phyloP scores from a whole-genome alignment of 2,329 filamentous ascomycete species.

The Hirsutella thompsonii region DNA sequence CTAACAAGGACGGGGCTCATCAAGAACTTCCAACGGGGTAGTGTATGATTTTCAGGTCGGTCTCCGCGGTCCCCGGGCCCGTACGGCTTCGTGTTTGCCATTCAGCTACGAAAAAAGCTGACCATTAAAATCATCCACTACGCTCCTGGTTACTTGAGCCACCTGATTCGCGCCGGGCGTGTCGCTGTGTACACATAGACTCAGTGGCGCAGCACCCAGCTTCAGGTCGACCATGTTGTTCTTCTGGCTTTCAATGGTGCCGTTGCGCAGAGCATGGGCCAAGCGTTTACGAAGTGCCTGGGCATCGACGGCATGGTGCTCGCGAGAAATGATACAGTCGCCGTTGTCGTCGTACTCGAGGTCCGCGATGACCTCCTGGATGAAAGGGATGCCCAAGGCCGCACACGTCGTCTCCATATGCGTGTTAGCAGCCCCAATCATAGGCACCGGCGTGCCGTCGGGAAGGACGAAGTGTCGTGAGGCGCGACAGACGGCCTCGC shows the following conservation, averaged over 20 bases:
- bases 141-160: neutral
- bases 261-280: neutral
- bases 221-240: conserved; percentile 1
- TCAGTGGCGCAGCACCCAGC: conserved; percentile 1
- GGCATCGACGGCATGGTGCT: neutral
- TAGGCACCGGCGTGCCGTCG: conserved; percentile 12
- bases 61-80: neutral
- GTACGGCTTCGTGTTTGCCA: neutral
- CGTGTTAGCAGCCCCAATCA: conserved; percentile 1
- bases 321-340: conserved; percentile 1
- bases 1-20: no score
- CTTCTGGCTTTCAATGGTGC: neutral
- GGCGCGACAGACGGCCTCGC: conserved; percentile 15
- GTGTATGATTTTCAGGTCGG: neutral
- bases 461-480: conserved; percentile 14
- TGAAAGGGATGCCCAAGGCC: conserved; percentile 7
- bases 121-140: conserved; percentile 1
- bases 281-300: neutral
- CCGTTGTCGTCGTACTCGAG: conserved; percentile 8
- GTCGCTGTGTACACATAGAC: conserved; percentile 1
- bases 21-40: no score
- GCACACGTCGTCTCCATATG: conserved; percentile 7
- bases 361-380: conserved; percentile 10
- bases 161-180: neutral
- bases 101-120: neutral